These are phyloP conservation scores for Lophiotrema nucula DNA, from an alignment of 495 filamentous ascomycete genomes.

Conservation along the genomic window DNA sequence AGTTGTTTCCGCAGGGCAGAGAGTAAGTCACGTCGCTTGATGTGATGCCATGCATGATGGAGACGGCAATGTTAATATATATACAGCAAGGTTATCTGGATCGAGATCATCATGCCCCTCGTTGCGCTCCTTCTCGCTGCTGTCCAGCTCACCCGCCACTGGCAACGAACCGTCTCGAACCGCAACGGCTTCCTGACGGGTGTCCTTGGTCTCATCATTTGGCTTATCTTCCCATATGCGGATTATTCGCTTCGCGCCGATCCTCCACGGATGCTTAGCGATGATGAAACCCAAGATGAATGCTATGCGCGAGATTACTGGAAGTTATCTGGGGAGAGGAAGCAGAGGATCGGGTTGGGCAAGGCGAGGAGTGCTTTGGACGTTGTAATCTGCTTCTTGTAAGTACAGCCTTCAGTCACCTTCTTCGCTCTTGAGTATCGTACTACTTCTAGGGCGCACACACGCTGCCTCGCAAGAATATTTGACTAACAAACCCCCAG, in stretches of 20 bases:
- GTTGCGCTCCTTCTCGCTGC: neutral
- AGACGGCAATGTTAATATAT: too few species aligned
- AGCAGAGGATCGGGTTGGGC: neutral
- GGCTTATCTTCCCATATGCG: neutral
- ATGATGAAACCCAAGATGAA: neutral
- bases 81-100: neutral
- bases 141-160: neutral
- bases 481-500: too few species aligned
- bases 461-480: too few species aligned
- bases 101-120: neutral
- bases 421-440: neutral
- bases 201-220: neutral
- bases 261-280: neutral
- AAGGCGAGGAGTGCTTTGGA: neutral
- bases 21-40: neutral
- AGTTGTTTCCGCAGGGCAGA: neutral
- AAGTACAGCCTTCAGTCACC: neutral
- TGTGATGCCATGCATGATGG: neutral
- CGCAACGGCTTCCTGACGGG: neutral
- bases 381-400: neutral
- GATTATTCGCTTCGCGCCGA: neutral
- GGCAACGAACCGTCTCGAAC: neutral
- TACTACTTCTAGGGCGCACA: neutral
- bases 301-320: neutral
- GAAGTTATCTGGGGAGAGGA: neutral